Evolutionary conservation across 345 rosid genomes (phyloP).

Genomic region (Combretum micranthum): DNA sequence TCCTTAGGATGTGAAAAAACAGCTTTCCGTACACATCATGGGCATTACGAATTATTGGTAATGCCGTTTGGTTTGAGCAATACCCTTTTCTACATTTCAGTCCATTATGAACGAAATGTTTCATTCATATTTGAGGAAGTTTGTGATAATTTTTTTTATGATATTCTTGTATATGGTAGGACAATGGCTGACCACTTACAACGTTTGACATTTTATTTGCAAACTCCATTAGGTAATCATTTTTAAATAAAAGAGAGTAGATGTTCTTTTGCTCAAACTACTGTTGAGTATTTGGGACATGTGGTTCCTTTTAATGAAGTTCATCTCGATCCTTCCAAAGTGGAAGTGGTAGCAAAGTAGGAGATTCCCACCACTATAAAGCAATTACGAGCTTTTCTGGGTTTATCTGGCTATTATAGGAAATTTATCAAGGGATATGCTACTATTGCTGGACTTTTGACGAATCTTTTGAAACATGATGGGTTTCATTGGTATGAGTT

Average conservation of each 20-base stretch:
- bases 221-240: too few species aligned
- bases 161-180: background rate
- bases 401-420: background rate
- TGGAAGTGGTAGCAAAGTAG: background rate
- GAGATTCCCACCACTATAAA: background rate
- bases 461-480: background rate
- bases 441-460: background rate
- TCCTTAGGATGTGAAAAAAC: background rate
- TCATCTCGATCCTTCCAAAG: background rate
- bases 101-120: background rate
- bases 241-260: background rate
- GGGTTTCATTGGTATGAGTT: rapidly evolving
- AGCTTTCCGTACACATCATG: background rate
- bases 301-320: background rate
- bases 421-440: background rate
- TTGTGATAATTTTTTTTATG: background rate
- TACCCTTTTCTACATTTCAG: background rate
- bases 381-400: background rate
- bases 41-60: background rate
- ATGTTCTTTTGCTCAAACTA: background rate
- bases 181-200: background rate
- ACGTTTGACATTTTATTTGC: too few species aligned
- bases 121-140: background rate
- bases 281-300: background rate
- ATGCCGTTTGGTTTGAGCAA: background rate